These are phyloP conservation scores for Filobasidium uniguttulatum DNA, from an alignment of 1,284 basidiomycete species.

Conservation along the genomic window DNA sequence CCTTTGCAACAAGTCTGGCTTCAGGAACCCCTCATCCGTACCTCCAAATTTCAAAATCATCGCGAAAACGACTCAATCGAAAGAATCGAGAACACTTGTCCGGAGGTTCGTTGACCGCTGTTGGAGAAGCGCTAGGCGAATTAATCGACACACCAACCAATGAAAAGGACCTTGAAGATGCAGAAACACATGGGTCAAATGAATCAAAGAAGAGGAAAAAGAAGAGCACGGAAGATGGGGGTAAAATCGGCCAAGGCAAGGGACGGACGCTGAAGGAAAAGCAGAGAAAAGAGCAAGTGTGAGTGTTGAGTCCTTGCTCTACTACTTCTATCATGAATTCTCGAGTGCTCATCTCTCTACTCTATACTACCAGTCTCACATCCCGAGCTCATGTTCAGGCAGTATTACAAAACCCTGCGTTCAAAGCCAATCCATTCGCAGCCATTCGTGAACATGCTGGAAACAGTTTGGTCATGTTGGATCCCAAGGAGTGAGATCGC, in stretches of 20 bases:
- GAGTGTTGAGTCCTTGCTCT: too few species aligned
- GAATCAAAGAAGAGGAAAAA: slow-evolving; percentile 6
- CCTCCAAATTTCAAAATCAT: slow-evolving; percentile 35
- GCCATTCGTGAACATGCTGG: slow-evolving; percentile 33
- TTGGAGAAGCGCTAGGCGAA: slow-evolving; percentile 25
- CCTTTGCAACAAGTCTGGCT: too few species aligned
- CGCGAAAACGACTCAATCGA: slow-evolving; percentile 28
- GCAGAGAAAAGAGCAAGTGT: slow-evolving; percentile 32
- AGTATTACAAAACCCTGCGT: slow-evolving; percentile 31
- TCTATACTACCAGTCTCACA: background rate
- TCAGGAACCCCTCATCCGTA: slow-evolving; percentile 2
- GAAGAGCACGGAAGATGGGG: background rate
- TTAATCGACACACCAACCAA: slow-evolving; percentile 1
- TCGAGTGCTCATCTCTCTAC: background rate
- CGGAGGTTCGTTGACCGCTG: slow-evolving; percentile 21
- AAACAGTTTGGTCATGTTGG: slow-evolving; percentile 24
- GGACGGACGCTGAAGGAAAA: slow-evolving; percentile 30
- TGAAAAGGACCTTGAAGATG: background rate
- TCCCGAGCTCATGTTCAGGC: slow-evolving; percentile 21
- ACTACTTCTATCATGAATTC: background rate
- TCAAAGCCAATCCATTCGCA: slow-evolving; percentile 34
- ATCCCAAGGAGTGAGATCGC: too few species aligned
- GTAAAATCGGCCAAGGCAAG: slow-evolving; percentile 29
- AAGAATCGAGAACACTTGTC: slow-evolving; percentile 26
- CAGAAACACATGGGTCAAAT: background rate